These are phyloP conservation scores for Poa pratensis DNA, from an alignment of 176 grass and related monocot species.

Conservation along the genomic window DNA sequence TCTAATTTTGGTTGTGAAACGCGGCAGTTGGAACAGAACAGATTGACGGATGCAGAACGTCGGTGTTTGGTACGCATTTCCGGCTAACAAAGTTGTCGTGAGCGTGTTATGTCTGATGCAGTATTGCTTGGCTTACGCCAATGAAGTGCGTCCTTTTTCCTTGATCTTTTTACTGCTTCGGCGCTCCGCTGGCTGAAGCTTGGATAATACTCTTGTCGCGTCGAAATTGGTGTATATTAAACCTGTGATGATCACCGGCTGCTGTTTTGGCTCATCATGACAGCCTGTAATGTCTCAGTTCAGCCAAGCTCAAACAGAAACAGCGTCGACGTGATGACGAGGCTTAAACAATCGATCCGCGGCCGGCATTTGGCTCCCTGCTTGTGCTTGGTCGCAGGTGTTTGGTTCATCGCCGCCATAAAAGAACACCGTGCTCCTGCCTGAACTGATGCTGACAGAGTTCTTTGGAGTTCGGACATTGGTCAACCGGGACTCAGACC, in stretches of 20 bases:
- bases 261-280: not conserved
- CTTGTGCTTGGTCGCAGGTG: not conserved
- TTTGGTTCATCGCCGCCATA: constrained; percentile 5
- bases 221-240: not conserved
- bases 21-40: constrained; percentile 11
- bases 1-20: not conserved
- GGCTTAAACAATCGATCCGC: constrained; percentile 32
- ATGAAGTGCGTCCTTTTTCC: not conserved
- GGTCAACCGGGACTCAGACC: constrained; percentile 43
- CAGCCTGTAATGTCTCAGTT: not conserved
- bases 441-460: not conserved
- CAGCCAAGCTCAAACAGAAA: not conserved
- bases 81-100: not conserved
- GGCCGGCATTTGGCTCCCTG: constrained; percentile 24
- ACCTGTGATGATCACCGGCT: not conserved
- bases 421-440: not conserved
- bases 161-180: not conserved
- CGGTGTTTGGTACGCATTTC: not conserved
- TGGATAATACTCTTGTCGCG: not conserved
- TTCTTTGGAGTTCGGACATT: not conserved
- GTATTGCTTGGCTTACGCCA: not conserved
- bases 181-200: not conserved
- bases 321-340: constrained; percentile 8
- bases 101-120: not conserved
- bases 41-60: not conserved